Evolutionary conservation across 1,284 basidiomycete genomes (phyloP).

Genomic region (Leccinum griseonigrum): DNA sequence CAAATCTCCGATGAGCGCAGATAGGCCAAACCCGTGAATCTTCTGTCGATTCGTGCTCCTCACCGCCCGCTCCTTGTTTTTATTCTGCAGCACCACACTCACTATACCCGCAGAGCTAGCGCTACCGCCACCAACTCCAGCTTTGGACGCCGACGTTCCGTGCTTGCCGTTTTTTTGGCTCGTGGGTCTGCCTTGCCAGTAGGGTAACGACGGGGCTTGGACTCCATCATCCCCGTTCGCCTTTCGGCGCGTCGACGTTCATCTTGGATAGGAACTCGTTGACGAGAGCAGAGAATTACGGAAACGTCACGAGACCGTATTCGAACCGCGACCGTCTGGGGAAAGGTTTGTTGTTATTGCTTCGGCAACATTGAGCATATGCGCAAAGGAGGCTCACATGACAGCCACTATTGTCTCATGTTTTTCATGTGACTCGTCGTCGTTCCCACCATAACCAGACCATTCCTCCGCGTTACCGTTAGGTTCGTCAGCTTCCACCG

Average conservation of each 20-base stretch:
- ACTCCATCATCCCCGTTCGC: conserved; percentile 78
- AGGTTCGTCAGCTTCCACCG: too few species aligned
- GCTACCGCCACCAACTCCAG: neutral
- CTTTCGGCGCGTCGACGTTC: conserved; percentile 52
- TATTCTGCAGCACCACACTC: conserved; percentile 66
- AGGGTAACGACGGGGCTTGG: conserved; percentile 73
- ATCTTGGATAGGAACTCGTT: conserved; percentile 76
- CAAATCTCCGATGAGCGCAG: neutral
- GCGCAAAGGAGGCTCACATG: conserved; percentile 27
- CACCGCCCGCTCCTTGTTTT: conserved; percentile 65
- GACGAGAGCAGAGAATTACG: conserved; percentile 60
- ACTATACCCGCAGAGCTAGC: conserved; percentile 25
- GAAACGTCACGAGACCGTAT: conserved; percentile 80
- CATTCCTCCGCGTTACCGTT: too few species aligned
- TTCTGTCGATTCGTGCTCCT: conserved; percentile 25
- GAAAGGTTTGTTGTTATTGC: neutral
- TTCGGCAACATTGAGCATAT: conserved; percentile 3
- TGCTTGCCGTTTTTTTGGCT: conserved; percentile 15
- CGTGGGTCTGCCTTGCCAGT: conserved; percentile 72
- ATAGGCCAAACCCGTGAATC: conserved; percentile 63
- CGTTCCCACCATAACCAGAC: too few species aligned
- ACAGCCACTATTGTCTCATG: conserved; percentile 52
- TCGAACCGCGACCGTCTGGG: conserved; percentile 60
- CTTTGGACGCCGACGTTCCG: conserved; percentile 7
- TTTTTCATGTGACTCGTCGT: conserved; percentile 51